Evolutionary conservation across 805 yeast genomes (phyloP).

Genomic region (Kodamaea fukazawae): DNA sequence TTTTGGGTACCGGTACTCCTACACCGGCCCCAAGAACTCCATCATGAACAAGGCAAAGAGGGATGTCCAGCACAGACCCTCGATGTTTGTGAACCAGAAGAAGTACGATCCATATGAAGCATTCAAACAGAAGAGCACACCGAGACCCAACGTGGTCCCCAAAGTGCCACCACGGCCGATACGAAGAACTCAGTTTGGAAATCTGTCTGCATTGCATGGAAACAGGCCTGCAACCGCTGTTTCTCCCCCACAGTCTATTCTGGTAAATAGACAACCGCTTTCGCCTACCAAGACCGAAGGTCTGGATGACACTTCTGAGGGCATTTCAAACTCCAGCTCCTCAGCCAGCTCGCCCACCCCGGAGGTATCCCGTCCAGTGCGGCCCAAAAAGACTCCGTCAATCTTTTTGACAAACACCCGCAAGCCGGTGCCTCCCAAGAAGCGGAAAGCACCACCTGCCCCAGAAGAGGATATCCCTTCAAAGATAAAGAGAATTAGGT

Average conservation of each 20-base stretch:
- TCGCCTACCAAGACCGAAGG: too few species aligned
- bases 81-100: conserved; percentile 25
- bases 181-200: conserved; percentile 6
- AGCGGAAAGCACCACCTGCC: background rate
- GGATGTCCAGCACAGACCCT: conserved; percentile 34
- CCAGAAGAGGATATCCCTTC: conserved; percentile 11
- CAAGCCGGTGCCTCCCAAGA: conserved; percentile 9
- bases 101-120: conserved; percentile 26
- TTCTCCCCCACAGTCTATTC: too few species aligned
- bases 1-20: conserved; percentile 1
- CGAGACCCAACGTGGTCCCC: background rate
- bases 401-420: conserved; percentile 14
- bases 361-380: background rate
- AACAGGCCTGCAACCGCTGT: too few species aligned
- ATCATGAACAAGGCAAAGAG: conserved; percentile 34
- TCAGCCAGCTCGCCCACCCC: too few species aligned
- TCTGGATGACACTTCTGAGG: too few species aligned
- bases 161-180: conserved; percentile 1
- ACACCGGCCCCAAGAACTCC: conserved; percentile 15
- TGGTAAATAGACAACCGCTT: too few species aligned
- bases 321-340: too few species aligned
- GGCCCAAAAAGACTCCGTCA: conserved; percentile 12
- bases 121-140: conserved; percentile 12
- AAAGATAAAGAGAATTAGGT: conserved; percentile 20
- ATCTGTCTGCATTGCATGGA: too few species aligned